Evolutionary conservation across 495 filamentous ascomycete genomes (phyloP).

Genomic region (Hypomontagnella monticulosa): DNA sequence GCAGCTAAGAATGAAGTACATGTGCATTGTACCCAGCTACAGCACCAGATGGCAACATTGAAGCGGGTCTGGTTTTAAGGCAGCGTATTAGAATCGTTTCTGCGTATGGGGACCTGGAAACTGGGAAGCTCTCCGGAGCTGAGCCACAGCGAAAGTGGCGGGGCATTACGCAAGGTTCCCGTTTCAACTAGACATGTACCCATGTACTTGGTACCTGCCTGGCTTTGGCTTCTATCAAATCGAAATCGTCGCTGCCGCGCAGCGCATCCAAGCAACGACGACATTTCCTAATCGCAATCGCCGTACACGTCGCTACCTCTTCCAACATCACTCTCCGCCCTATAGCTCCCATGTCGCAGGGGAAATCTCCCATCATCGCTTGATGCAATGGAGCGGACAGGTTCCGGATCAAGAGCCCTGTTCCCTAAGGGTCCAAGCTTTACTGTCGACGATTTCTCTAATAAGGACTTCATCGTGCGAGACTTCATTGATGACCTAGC

Average conservation of each 20-base stretch:
- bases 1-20: background rate
- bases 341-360: conserved; percentile 16
- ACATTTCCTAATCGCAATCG: conserved; percentile 9
- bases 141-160: background rate
- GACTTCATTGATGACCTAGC: conserved; percentile 96
- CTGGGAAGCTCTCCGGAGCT: background rate
- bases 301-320: background rate
- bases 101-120: too few relatives aligned
- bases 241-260: conserved; percentile 1
- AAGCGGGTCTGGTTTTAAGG: background rate
- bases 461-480: conserved; percentile 93
- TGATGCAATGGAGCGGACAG: conserved; percentile 56
- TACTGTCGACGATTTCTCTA: conserved; percentile 88
- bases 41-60: too few relatives aligned
- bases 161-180: too few relatives aligned
- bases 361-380: conserved; percentile 1
- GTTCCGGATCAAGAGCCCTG: conserved; percentile 65
- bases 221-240: conserved; percentile 1
- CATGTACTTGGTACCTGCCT: conserved; percentile 7
- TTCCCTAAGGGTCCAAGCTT: conserved; percentile 84
- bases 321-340: background rate
- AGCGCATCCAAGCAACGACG: conserved; percentile 13
- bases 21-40: background rate
- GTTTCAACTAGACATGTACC: background rate
- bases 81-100: conserved; percentile 1